Conservation (phyloP, 2,329 filamentous ascomycete species). For the Xylariaceae sp. region DNA sequence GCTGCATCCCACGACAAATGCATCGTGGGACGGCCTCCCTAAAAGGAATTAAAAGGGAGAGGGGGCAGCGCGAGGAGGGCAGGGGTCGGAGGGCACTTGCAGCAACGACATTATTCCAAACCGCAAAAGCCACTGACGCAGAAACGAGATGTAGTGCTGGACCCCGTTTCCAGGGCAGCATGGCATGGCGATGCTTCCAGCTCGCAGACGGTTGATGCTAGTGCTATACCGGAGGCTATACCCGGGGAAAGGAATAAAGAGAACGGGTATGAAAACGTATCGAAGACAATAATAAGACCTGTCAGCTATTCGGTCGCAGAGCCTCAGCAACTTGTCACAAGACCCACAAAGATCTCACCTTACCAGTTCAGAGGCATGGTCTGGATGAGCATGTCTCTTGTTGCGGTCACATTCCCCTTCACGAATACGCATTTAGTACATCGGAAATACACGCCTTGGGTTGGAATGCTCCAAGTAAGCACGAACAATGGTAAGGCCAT, state of each 20-base stretch:
- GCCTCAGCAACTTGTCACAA: neutral
- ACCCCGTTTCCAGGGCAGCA: constrained; percentile 2
- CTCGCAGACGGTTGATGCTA: constrained; percentile 4
- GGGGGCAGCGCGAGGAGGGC: neutral
- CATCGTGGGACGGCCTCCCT: constrained; percentile 14
- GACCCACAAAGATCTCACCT: neutral
- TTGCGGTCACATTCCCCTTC: constrained; percentile 10
- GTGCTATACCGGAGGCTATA: too few relatives aligned
- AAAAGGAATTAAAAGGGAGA: neutral
- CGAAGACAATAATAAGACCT: constrained; percentile 13
- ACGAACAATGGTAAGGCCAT: neutral
- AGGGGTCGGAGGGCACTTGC: neutral
- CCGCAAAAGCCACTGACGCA: constrained; percentile 7
- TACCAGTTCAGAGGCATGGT: neutral
- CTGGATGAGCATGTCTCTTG: neutral
- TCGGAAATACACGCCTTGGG: constrained; percentile 2
- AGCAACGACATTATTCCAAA: constrained; percentile 10
- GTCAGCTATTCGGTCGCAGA: constrained; percentile 2
- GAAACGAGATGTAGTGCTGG: constrained; percentile 14
- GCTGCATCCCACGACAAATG: constrained; percentile 12
- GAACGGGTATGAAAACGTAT: constrained; percentile 3
- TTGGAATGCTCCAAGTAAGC: constrained; percentile 8
- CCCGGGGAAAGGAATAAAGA: too few relatives aligned
- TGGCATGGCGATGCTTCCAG: constrained; percentile 2
- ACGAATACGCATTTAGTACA: neutral